phyloP scores from a whole-genome alignment of 345 rosid species.

The Hypericum perforatum region DNA sequence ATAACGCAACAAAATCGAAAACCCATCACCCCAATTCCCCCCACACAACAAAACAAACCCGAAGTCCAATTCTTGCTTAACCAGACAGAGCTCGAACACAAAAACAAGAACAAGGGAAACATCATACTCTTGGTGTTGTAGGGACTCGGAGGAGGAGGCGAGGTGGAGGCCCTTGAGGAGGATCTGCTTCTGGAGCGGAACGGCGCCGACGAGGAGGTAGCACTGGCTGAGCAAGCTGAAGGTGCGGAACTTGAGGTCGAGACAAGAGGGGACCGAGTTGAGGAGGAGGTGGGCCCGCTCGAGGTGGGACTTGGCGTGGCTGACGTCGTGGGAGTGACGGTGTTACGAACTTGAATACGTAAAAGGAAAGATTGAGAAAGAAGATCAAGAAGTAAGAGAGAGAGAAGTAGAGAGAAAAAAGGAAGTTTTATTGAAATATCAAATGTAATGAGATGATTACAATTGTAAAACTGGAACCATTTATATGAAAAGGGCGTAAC shows the following conservation, averaged over 20 bases:
- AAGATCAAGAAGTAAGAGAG: no score
- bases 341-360: no score
- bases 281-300: slow-evolving; percentile 72
- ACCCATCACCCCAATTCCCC: no score
- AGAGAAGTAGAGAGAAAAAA: no score
- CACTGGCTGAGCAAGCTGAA: slow-evolving; percentile 82
- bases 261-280: slow-evolving; percentile 77
- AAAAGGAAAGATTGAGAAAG: no score
- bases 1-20: no score
- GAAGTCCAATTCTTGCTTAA: no score
- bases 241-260: slow-evolving; percentile 69
- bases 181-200: slow-evolving; percentile 73
- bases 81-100: neutral
- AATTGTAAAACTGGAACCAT: no score
- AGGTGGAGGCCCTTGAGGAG: slow-evolving; percentile 71
- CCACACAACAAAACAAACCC: no score
- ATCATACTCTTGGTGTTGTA: slow-evolving; percentile 21
- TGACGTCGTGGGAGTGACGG: slow-evolving; percentile 70
- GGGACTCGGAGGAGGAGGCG: slow-evolving; percentile 33
- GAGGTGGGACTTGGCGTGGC: slow-evolving; percentile 78
- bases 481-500: no score
- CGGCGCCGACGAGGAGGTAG: slow-evolving; percentile 76
- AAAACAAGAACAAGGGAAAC: neutral
- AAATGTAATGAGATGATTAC: no score
- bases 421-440: no score